Evolutionary conservation across 2,329 filamentous ascomycete genomes (phyloP).

Genomic region (Monilinia fructicola): DNA sequence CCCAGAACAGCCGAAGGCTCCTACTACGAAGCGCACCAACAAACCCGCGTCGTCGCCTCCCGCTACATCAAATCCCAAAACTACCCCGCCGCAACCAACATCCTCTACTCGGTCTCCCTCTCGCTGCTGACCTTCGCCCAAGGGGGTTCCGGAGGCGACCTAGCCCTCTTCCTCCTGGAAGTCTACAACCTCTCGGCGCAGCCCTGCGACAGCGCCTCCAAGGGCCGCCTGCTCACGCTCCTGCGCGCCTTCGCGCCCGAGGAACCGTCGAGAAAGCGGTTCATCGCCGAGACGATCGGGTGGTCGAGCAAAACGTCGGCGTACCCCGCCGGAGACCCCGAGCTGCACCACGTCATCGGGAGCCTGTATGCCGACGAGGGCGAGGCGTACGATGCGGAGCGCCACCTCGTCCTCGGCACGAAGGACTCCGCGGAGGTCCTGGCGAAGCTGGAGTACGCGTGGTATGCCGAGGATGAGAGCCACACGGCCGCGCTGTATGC

Average conservation of each 20-base stretch:
- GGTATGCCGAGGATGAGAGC: constrained; percentile 87
- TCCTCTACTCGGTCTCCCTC: constrained; percentile 80
- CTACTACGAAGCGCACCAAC: constrained; percentile 98
- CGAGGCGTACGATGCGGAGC: constrained; percentile 89
- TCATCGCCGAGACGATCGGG: constrained; percentile 80
- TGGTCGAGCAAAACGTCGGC: constrained; percentile 60
- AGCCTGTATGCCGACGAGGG: constrained; percentile 89
- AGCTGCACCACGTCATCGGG: constrained; percentile 89
- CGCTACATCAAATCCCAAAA: constrained; percentile 88
- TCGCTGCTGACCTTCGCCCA: constrained; percentile 89
- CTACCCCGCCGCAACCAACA: constrained; percentile 81
- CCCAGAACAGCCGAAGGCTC: constrained; percentile 83
- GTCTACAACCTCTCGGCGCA: constrained; percentile 87
- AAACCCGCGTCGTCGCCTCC: constrained; percentile 90
- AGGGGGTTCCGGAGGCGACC: constrained; percentile 86
- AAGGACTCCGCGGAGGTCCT: constrained; percentile 82
- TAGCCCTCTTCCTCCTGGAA: constrained; percentile 83
- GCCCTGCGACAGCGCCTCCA: constrained; percentile 70
- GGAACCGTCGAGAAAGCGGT: constrained; percentile 91
- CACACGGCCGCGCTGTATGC: constrained; percentile 86
- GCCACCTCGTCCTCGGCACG: constrained; percentile 84
- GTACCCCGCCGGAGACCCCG: constrained; percentile 87
- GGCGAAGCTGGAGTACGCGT: constrained; percentile 81
- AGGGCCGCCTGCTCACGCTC: constrained; percentile 73
- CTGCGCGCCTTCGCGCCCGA: constrained; percentile 76